Conservation (phyloP, 129 eudicot species). For the Flaveria trinervia region DNA sequence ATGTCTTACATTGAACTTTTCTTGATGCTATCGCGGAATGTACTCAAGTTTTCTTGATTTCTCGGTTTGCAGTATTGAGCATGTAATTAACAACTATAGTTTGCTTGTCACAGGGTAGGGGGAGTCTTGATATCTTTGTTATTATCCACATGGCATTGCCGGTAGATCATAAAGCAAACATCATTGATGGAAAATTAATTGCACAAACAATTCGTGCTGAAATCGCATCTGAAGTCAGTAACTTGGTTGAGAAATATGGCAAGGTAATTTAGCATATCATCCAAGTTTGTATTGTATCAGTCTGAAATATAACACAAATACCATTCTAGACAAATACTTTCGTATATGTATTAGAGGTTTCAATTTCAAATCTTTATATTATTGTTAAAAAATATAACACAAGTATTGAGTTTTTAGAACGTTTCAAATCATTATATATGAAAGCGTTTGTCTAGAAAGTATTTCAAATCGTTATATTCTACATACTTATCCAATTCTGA, state of each 20-base stretch:
- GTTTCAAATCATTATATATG: no score
- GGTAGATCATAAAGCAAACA: slow-evolving; percentile 63
- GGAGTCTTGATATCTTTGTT: slow-evolving; percentile 17
- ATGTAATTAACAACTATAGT: no score
- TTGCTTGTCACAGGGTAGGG: slow-evolving; percentile 19
- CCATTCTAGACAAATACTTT: no score
- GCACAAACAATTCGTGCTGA: slow-evolving; percentile 90
- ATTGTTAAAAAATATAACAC: no score
- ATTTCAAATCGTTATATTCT: no score
- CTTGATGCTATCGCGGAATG: neutral
- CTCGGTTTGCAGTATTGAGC: neutral
- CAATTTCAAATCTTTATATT: no score
- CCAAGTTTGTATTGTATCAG: neutral
- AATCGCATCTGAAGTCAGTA: slow-evolving; percentile 68
- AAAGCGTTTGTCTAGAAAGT: no score
- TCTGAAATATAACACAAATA: neutral
- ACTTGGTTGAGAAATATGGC: slow-evolving; percentile 63
- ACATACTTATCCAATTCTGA: neutral
- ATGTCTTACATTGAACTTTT: neutral
- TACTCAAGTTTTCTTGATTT: neutral
- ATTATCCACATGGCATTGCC: slow-evolving; percentile 40
- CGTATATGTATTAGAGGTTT: no score
- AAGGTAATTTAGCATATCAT: slow-evolving; percentile 44
- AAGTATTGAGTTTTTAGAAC: no score
- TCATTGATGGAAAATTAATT: slow-evolving; percentile 82